phyloP scores from a whole-genome alignment of 805 yeast genomes.

The Nematodospora valgi region DNA sequence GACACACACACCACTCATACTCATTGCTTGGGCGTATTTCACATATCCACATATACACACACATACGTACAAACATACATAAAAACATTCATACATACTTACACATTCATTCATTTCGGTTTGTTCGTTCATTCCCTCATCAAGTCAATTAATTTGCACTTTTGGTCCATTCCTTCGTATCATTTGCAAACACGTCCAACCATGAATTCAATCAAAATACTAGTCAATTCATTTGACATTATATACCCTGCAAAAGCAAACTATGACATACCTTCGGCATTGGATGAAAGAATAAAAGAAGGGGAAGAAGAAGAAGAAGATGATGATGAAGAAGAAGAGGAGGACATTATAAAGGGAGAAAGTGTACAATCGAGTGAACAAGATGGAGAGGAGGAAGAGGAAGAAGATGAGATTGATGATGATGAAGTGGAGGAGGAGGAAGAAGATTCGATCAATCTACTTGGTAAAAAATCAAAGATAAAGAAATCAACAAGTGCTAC shows the following conservation, averaged over 20 bases:
- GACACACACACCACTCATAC: too few relatives aligned
- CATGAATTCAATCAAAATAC: slow-evolving; percentile 34
- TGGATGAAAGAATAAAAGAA: slow-evolving; percentile 3
- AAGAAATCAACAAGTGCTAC: background rate
- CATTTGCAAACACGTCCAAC: background rate
- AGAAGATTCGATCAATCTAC: background rate
- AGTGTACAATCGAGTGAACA: background rate
- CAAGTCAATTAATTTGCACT: background rate
- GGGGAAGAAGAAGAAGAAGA: slow-evolving; percentile 6
- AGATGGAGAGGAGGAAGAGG: background rate
- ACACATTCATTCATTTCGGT: background rate
- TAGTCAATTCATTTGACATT: slow-evolving; percentile 32
- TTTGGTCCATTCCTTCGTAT: background rate
- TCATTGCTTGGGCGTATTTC: too few relatives aligned
- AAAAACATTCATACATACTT: too few relatives aligned
- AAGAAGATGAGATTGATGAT: slow-evolving; percentile 3
- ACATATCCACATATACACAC: too few relatives aligned
- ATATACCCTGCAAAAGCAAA: slow-evolving; percentile 15
- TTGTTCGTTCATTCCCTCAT: background rate
- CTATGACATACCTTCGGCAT: slow-evolving; percentile 5
- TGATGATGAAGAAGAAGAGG: slow-evolving; percentile 3
- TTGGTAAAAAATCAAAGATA: background rate
- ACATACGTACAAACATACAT: too few relatives aligned
- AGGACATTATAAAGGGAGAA: slow-evolving; percentile 3
- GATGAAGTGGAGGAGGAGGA: slow-evolving; percentile 1